A percentile compares a stretch with the other conserved stretches of the same genome.
phyloP scores from a whole-genome alignment of 2,329 filamentous ascomycete genomes.

The Truncatella angustata region DNA sequence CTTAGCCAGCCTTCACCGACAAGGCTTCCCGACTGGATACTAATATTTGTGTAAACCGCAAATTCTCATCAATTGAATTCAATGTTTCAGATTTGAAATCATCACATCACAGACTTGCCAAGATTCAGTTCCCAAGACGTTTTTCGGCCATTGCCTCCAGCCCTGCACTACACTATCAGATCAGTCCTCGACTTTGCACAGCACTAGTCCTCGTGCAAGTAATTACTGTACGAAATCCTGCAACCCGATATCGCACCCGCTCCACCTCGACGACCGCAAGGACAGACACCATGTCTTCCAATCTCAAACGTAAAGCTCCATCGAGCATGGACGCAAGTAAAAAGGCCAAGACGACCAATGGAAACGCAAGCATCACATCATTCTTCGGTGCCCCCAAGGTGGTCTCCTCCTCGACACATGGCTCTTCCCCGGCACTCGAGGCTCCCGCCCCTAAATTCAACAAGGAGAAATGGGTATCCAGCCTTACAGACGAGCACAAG shows the following conservation, averaged over 20 bases:
- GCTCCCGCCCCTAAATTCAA: conserved; percentile 63
- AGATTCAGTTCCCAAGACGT: too few species aligned
- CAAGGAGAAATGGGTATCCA: conserved; percentile 85
- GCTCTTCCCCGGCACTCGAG: conserved; percentile 20
- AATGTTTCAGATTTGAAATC: too few species aligned
- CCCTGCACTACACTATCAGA: too few species aligned
- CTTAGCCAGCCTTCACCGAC: too few species aligned
- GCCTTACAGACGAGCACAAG: conserved; percentile 77
- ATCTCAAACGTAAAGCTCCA: conserved; percentile 64
- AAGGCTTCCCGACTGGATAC: too few species aligned
- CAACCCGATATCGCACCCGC: background rate
- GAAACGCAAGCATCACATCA: conserved; percentile 76
- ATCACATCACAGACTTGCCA: too few species aligned
- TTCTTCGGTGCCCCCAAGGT: conserved; percentile 78
- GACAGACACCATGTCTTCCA: conserved; percentile 41
- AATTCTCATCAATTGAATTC: too few species aligned
- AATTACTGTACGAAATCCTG: background rate
- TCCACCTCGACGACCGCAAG: background rate
- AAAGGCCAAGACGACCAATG: conserved; percentile 58
- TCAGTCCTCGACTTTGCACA: background rate
- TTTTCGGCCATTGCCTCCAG: too few species aligned
- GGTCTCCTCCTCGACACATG: conserved; percentile 21
- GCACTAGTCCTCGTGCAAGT: background rate
- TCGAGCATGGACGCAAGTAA: conserved; percentile 60
- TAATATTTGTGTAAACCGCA: too few species aligned